These are phyloP conservation scores for Candida broadrunensis DNA, from an alignment of 805 yeast species.

Conservation along the genomic window DNA sequence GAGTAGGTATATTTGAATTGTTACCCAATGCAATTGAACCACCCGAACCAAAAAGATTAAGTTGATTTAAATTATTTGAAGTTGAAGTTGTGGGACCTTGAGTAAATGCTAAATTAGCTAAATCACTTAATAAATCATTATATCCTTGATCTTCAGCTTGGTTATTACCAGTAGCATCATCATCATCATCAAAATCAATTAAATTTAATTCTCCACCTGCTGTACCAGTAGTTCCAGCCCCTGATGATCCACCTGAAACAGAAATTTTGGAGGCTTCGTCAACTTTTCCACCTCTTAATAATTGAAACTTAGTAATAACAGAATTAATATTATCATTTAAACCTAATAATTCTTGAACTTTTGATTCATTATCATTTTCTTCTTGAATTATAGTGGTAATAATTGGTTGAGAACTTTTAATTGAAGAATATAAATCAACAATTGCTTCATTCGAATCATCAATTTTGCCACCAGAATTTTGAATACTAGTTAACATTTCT, in stretches of 20 bases:
- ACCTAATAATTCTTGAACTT: slow-evolving; percentile 60
- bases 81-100: slow-evolving; percentile 15
- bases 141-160: slow-evolving; percentile 39
- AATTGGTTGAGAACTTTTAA: slow-evolving; percentile 84
- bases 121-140: slow-evolving; percentile 71
- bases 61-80: slow-evolving; percentile 18
- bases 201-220: slow-evolving; percentile 32
- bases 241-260: slow-evolving; percentile 18
- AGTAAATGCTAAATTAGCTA: slow-evolving; percentile 60
- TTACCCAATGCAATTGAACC: slow-evolving; percentile 45
- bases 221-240: no score
- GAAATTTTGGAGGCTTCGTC: slow-evolving; percentile 51
- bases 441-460: slow-evolving; percentile 66
- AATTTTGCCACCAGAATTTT: slow-evolving; percentile 33
- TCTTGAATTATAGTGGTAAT: slow-evolving; percentile 81
- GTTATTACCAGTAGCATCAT: slow-evolving; percentile 27
- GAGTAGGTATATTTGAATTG: slow-evolving; percentile 9
- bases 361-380: slow-evolving; percentile 59
- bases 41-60: slow-evolving; percentile 48
- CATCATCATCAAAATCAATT: slow-evolving; percentile 42
- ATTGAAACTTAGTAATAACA: slow-evolving; percentile 62
- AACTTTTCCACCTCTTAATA: slow-evolving; percentile 62
- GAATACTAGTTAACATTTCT: slow-evolving; percentile 70
- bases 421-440: slow-evolving; percentile 69
- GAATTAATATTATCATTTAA: slow-evolving; percentile 76